Conservation (phyloP, 2,329 filamentous ascomycete species). For the Aureobasidium sp. region DNA sequence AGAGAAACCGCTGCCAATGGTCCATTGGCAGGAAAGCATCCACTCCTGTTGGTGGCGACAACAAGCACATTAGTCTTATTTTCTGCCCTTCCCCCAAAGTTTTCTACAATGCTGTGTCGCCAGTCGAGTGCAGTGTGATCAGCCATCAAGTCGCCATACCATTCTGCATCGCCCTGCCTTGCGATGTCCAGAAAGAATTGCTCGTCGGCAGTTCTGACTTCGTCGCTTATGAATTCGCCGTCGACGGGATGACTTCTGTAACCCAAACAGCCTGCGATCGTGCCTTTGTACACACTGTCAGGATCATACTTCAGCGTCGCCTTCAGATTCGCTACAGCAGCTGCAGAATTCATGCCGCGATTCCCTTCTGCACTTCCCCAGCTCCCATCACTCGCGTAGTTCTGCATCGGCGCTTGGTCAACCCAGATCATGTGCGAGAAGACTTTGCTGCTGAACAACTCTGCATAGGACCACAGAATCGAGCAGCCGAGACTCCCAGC, state of each 20-base stretch:
- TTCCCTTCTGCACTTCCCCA: slow-evolving; percentile 4
- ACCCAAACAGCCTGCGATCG: not conserved
- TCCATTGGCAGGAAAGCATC: not conserved
- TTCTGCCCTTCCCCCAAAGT: not conserved
- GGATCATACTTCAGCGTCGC: slow-evolving; percentile 2
- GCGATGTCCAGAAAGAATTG: slow-evolving; percentile 1
- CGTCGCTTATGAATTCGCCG: not conserved
- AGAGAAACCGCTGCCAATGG: not conserved
- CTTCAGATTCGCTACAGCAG: not conserved
- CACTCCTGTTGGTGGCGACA: not conserved
- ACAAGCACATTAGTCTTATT: not conserved
- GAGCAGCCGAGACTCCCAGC: slow-evolving; percentile 2
- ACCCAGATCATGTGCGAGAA: slow-evolving; percentile 7
- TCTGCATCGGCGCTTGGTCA: slow-evolving; percentile 2
- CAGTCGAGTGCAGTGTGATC: slow-evolving; percentile 1
- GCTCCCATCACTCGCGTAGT: slow-evolving; percentile 1
- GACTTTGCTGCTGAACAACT: not conserved
- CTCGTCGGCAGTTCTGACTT: not conserved
- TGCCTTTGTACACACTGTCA: not conserved
- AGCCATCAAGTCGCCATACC: slow-evolving; percentile 4
- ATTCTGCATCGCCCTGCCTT: not conserved
- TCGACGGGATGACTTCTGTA: not conserved
- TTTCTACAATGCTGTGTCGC: slow-evolving; percentile 7
- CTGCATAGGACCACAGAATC: not conserved
- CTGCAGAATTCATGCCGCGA: slow-evolving; percentile 2